A percentile compares a stretch with the other conserved stretches of the same genome.
Conservation (phyloP, 306 rosid species). For the Quercus variabilis region DNA sequence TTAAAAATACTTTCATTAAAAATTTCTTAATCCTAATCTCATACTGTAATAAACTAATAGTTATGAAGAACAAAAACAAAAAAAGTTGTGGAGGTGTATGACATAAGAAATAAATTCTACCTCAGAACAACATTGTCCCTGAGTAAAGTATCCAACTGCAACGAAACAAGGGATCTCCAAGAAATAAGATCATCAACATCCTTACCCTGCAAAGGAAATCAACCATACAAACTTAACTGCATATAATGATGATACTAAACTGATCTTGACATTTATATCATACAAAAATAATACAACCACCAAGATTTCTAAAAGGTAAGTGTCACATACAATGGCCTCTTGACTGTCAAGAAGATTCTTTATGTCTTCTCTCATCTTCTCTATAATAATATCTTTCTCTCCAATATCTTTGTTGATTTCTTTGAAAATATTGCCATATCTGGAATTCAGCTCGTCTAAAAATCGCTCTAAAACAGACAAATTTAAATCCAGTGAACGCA, state of each 20-base stretch:
- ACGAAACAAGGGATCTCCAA: slow-evolving; percentile 72
- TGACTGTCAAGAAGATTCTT: slow-evolving; percentile 52
- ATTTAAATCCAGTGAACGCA: slow-evolving; percentile 72
- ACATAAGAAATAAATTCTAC: slow-evolving; percentile 36
- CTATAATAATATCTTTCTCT: slow-evolving; percentile 46
- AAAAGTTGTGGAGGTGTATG: neutral
- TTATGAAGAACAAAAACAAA: neutral
- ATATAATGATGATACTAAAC: neutral
- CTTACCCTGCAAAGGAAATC: slow-evolving; percentile 52
- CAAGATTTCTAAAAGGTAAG: slow-evolving; percentile 9
- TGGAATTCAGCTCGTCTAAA: slow-evolving; percentile 71
- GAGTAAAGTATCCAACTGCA: slow-evolving; percentile 58
- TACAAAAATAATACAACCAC: neutral
- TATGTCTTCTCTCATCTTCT: slow-evolving; percentile 61
- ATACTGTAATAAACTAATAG: neutral
- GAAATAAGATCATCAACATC: slow-evolving; percentile 54
- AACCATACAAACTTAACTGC: slow-evolving; percentile 10
- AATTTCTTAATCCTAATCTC: neutral
- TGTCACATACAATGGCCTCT: slow-evolving; percentile 56
- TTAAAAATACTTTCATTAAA: neutral
- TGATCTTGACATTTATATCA: neutral
- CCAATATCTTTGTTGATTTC: slow-evolving; percentile 65
- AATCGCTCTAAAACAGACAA: slow-evolving; percentile 84
- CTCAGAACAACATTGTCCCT: slow-evolving; percentile 72
- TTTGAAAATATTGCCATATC: slow-evolving; percentile 66